Evolutionary conservation across 1,284 basidiomycete species (phyloP).

Genomic region (Fomitopsis palustris): DNA sequence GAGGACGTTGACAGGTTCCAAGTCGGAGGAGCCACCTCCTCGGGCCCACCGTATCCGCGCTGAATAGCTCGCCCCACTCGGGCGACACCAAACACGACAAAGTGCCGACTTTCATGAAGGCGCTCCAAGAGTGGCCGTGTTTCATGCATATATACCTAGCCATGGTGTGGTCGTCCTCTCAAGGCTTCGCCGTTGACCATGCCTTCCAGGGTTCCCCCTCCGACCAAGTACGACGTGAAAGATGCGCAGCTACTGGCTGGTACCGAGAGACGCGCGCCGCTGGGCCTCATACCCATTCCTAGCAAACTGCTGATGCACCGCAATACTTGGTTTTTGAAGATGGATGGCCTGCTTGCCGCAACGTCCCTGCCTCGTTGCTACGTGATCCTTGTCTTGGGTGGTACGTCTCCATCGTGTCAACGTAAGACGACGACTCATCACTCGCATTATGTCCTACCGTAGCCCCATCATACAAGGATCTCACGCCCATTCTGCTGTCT

Average conservation of each 20-base stretch:
- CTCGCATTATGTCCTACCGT: constrained; percentile 7
- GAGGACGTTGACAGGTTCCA: neutral
- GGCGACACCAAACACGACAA: neutral
- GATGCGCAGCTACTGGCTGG: neutral
- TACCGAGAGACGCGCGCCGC: neutral
- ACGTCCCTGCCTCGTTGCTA: constrained; percentile 28
- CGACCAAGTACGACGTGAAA: neutral
- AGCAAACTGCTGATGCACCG: neutral
- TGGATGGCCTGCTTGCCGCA: constrained; percentile 25
- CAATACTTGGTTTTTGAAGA: constrained; percentile 29
- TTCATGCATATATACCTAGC: neutral
- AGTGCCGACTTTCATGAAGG: neutral
- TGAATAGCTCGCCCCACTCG: neutral
- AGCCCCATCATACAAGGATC: constrained; percentile 38
- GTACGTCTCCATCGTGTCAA: constrained; percentile 23
- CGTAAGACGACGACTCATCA: neutral
- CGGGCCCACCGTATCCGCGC: neutral
- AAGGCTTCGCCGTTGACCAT: constrained; percentile 14
- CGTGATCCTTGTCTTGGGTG: constrained; percentile 50
- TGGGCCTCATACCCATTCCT: constrained; percentile 22
- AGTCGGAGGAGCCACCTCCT: neutral
- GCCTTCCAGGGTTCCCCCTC: neutral
- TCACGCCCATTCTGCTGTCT: constrained; percentile 44
- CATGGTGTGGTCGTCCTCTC: constrained; percentile 28
- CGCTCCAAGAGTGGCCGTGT: neutral